phyloP scores from a whole-genome alignment of 2,329 filamentous ascomycete genomes.

The Fonsecaea nubica region DNA sequence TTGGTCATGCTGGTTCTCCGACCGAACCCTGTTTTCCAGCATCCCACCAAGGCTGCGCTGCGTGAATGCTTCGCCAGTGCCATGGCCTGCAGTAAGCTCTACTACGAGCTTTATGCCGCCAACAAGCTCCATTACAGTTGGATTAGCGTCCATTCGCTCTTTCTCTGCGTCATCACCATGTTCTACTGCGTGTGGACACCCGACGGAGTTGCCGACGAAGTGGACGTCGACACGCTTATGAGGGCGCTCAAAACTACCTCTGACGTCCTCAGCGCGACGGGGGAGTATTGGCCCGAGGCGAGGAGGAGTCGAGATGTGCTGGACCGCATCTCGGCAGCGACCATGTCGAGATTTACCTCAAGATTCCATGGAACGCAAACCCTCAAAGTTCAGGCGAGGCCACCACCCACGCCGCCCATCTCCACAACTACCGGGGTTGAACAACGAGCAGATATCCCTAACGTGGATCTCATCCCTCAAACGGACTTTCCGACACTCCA shows the following conservation, averaged over 20 bases:
- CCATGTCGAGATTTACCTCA: slow-evolving; percentile 3
- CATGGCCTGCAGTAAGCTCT: slow-evolving; percentile 9
- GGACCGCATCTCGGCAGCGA: slow-evolving; percentile 8
- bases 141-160: slow-evolving; percentile 13
- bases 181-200: slow-evolving; percentile 15
- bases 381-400: not conserved
- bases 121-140: slow-evolving; percentile 15
- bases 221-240: not conserved
- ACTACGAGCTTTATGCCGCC: slow-evolving; percentile 9
- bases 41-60: slow-evolving; percentile 1
- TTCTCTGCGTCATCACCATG: slow-evolving; percentile 16
- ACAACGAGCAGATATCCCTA: not conserved
- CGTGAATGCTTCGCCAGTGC: slow-evolving; percentile 17
- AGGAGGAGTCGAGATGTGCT: slow-evolving; percentile 9
- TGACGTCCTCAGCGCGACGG: slow-evolving; percentile 11
- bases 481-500: not conserved
- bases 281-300: slow-evolving; percentile 16
- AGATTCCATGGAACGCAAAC: not conserved
- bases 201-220: slow-evolving; percentile 4
- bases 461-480: not conserved
- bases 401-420: slow-evolving; percentile 1
- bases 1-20: slow-evolving; percentile 13
- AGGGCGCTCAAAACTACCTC: slow-evolving; percentile 6
- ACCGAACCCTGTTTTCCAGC: slow-evolving; percentile 11
- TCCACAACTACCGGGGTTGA: not conserved